Evolutionary conservation across 371 early-diverging fungal species (phyloP).

Genomic region (Mucor indicus): DNA sequence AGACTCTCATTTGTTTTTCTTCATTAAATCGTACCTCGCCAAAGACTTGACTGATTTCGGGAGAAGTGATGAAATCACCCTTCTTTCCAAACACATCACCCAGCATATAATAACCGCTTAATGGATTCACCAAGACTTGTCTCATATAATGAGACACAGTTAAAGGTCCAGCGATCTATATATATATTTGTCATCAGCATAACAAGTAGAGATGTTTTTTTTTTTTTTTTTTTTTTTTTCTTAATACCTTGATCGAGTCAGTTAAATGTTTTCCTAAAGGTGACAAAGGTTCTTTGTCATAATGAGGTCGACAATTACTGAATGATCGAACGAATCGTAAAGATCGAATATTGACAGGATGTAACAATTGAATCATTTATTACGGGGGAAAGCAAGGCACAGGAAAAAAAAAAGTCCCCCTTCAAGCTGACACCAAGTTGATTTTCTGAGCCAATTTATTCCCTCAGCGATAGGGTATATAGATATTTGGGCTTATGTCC

Average conservation of each 20-base stretch:
- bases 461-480: too few species aligned
- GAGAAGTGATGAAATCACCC: constrained; percentile 95
- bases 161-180: constrained; percentile 77
- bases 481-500: too few species aligned
- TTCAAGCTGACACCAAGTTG: too few species aligned
- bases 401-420: too few species aligned
- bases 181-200: not conserved
- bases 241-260: constrained; percentile 60
- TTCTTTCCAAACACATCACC: constrained; percentile 90
- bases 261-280: constrained; percentile 61
- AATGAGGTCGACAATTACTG: too few species aligned
- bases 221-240: not conserved
- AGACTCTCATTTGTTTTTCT: not conserved
- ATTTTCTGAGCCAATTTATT: too few species aligned
- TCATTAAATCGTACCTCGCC: constrained; percentile 80
- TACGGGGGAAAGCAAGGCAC: too few species aligned
- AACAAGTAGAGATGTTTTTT: not conserved
- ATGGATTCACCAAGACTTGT: constrained; percentile 81
- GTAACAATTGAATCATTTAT: too few species aligned
- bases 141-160: constrained; percentile 89
- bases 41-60: constrained; percentile 97
- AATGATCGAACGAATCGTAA: too few species aligned
- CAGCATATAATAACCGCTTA: constrained; percentile 91
- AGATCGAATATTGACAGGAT: too few species aligned
- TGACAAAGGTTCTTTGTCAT: constrained; percentile 60